These are phyloP conservation scores for Naganishia vishniacii DNA, from an alignment of 768 basidiomycete species.

Conservation along the genomic window DNA sequence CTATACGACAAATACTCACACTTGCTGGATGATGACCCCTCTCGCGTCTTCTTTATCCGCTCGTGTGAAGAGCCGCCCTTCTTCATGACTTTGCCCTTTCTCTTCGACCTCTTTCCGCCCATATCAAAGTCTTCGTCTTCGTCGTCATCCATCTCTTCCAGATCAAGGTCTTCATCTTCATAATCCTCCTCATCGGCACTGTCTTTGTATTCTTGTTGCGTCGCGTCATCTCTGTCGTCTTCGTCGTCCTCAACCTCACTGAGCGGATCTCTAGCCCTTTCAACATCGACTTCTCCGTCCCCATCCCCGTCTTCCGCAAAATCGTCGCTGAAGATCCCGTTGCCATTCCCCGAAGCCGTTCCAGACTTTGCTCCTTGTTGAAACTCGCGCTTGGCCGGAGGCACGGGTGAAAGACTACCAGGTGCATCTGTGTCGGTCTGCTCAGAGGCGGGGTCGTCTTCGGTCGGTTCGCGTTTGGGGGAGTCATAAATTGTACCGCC, in stretches of 20 bases:
- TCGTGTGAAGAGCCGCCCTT: not conserved
- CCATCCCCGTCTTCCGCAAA: constrained; percentile 1
- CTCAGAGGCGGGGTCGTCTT: not conserved
- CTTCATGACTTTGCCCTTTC: constrained; percentile 11
- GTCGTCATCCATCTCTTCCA: constrained; percentile 29
- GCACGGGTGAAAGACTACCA: constrained; percentile 3
- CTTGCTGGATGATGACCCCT: constrained; percentile 3
- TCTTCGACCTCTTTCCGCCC: constrained; percentile 17
- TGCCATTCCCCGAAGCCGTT: not conserved
- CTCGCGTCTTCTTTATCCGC: not conserved
- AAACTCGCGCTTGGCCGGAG: constrained; percentile 7
- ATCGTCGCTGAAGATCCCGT: constrained; percentile 16
- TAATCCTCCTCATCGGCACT: constrained; percentile 19
- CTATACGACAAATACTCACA: not conserved
- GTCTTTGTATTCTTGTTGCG: constrained; percentile 3
- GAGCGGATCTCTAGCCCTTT: constrained; percentile 3
- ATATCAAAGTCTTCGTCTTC: constrained; percentile 26
- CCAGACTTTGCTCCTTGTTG: not conserved
- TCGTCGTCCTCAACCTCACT: constrained; percentile 14
- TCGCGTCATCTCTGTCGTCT: constrained; percentile 6
- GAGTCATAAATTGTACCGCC: constrained; percentile 19
- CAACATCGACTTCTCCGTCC: constrained; percentile 12
- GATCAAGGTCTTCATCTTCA: constrained; percentile 13
- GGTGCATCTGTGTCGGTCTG: not conserved
- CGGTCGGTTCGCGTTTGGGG: constrained; percentile 1